Percentiles rank a stretch among this genome's conserved stretches.
Conservation (phyloP, 805 yeast genomes). For the Clavispora santaluciae region DNA sequence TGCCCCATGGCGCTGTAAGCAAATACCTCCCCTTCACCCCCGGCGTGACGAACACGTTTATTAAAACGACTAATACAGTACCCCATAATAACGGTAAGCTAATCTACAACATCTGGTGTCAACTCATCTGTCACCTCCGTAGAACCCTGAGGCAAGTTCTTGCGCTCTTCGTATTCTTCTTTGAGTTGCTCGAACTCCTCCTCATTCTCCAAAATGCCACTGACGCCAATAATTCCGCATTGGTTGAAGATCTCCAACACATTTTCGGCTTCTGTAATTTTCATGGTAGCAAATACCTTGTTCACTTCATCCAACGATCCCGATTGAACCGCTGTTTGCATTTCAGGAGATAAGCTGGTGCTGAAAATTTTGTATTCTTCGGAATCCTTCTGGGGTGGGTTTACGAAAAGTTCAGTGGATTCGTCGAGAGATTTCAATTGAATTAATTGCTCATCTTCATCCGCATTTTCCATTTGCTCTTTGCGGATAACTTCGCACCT, state of each 20-base stretch:
- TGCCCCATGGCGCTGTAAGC: neutral
- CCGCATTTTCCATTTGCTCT: slow-evolving; percentile 38
- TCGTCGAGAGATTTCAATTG: slow-evolving; percentile 90
- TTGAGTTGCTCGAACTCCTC: slow-evolving; percentile 55
- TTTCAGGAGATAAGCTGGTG: slow-evolving; percentile 48
- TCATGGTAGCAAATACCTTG: slow-evolving; percentile 68
- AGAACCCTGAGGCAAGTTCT: neutral
- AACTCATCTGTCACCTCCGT: neutral
- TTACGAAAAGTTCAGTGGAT: slow-evolving; percentile 64
- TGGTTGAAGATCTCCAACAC: slow-evolving; percentile 70
- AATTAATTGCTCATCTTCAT: slow-evolving; percentile 66
- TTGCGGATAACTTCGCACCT: slow-evolving; percentile 66
- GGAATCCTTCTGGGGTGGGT: slow-evolving; percentile 56
- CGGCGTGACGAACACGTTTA: neutral
- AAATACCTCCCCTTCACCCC: neutral
- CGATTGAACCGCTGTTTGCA: slow-evolving; percentile 75
- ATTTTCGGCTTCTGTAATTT: slow-evolving; percentile 74
- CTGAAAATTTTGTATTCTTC: slow-evolving; percentile 53
- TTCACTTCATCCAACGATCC: slow-evolving; percentile 74
- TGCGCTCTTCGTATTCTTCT: slow-evolving; percentile 39
- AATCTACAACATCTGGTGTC: neutral
- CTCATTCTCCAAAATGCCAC: slow-evolving; percentile 70
- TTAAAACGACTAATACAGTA: neutral
- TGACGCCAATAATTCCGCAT: slow-evolving; percentile 80
- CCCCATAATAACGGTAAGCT: neutral